Conservation (phyloP, 2,329 filamentous ascomycete species). For the Pyrenochaeta sp. region DNA sequence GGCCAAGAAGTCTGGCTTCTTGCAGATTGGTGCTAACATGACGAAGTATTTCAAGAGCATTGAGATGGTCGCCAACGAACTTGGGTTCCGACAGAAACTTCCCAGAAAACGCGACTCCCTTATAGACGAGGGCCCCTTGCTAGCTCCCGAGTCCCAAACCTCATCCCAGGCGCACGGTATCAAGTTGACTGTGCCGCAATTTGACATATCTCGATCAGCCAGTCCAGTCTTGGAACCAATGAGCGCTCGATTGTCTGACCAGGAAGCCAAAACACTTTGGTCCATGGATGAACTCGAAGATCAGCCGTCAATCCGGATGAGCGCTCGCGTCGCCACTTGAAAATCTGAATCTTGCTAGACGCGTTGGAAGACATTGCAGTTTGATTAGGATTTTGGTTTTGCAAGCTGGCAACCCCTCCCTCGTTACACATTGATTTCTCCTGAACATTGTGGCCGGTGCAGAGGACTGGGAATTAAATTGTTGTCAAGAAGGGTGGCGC, state of each 20-base stretch:
- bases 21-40: slow-evolving; percentile 11
- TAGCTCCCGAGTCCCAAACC: slow-evolving; percentile 25
- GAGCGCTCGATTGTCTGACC: slow-evolving; percentile 42
- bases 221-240: slow-evolving; percentile 47
- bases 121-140: slow-evolving; percentile 34
- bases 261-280: slow-evolving; percentile 25
- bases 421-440: not conserved
- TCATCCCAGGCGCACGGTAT: slow-evolving; percentile 27
- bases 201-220: slow-evolving; percentile 41
- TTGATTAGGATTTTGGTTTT: not conserved
- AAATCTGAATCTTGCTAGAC: not conserved
- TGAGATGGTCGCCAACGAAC: slow-evolving; percentile 55
- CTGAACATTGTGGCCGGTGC: not conserved
- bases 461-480: not conserved
- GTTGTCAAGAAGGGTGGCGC: not conserved
- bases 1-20: slow-evolving; percentile 2
- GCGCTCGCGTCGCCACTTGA: slow-evolving; percentile 36
- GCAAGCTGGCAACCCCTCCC: not conserved
- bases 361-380: not conserved
- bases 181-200: slow-evolving; percentile 40
- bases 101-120: slow-evolving; percentile 48
- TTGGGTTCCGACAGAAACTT: slow-evolving; percentile 57
- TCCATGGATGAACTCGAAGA: slow-evolving; percentile 38
- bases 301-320: slow-evolving; percentile 41
- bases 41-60: slow-evolving; percentile 59